Base-by-base conservation (phyloP, 331 rosid genomes). In the Malus hybrid region DNA sequence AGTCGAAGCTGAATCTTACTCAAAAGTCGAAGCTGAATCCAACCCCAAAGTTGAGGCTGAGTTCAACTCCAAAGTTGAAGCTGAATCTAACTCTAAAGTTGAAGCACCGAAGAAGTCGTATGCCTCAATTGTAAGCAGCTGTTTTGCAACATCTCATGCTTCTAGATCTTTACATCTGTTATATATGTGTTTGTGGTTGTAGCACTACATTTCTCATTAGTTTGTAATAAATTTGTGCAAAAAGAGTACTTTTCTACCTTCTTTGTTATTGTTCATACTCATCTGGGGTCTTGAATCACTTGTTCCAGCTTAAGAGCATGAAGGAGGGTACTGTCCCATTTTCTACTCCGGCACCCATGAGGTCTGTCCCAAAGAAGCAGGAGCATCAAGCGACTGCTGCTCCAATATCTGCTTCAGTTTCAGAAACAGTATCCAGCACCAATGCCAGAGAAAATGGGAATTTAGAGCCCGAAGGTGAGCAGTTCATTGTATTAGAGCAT, bases 41-140 rank as follows among this genome's bases (percentile, higher is more conserved):
- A 32, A 32, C 42, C 7, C 69, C 7, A 64, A 64, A 64, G 44
- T 69, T 69, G 98, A 90, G 59, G 76, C 66, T 61, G 66, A 61
- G 24, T 28, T 33, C 4, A 27, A 27, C 32, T 11, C 66, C 9
- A 61, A 61, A 61, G 34, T 69, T 68, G 98, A 90, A 63, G 76
- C 36, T 61, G 66, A 61, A 62, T 62, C 39, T 6, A 28, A 63
- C 39, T 63, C 67, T 29, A 63, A 63, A 63, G 67, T 69, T 68
- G 98, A 93, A 65, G 76, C 62, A 11, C 93, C 89, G 0, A 93
- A 93, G 87, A 86, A 86, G 83, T 90, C 98, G 14, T 93, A 93
- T 83, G 98, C 98, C 77, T 89, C 78, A 52, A 91, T 93, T 80
- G 97, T 93, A 57, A 88, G 97, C 80, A 32, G 79, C 52, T 60